These are phyloP conservation scores for Middelhovenomyces tepae DNA, from an alignment of 805 yeast genomes.

Conservation along the genomic window DNA sequence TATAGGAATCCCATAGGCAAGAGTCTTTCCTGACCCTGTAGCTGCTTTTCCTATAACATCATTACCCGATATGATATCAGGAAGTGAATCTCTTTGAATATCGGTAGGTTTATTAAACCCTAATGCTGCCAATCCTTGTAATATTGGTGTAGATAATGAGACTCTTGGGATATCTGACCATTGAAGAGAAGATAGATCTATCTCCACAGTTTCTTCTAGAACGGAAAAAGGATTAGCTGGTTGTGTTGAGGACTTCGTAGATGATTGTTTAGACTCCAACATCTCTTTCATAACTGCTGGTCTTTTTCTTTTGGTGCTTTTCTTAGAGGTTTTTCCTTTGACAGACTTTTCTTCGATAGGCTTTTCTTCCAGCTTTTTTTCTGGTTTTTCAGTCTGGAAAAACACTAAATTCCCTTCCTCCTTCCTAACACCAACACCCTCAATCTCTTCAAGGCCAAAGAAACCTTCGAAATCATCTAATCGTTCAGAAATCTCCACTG, in stretches of 20 bases:
- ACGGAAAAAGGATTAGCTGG: conserved; percentile 16
- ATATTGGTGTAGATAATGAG: conserved; percentile 42
- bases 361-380: conserved; percentile 6
- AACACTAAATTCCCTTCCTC: conserved; percentile 12
- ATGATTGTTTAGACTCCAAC: conserved; percentile 4
- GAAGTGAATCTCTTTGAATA: conserved; percentile 71
- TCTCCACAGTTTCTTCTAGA: conserved; percentile 14
- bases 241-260: conserved; percentile 6
- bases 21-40: conserved; percentile 95
- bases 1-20: conserved; percentile 92
- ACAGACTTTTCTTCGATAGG: conserved; percentile 11
- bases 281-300: conserved; percentile 6
- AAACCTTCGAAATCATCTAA: conserved; percentile 84
- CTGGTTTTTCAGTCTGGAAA: conserved; percentile 2
- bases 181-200: conserved; percentile 22
- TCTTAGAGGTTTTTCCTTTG: conserved; percentile 5
- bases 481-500: conserved; percentile 74
- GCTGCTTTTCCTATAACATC: conserved; percentile 95
- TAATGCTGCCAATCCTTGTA: conserved; percentile 51
- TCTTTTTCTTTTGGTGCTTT: conserved; percentile 5
- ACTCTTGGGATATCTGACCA: conserved; percentile 30
- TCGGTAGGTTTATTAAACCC: conserved; percentile 70
- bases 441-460: conserved; percentile 88
- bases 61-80: conserved; percentile 58
- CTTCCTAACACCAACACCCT: conserved; percentile 68